Base-by-base conservation (phyloP, 257 asterid species). In the Avicennia marina region DNA sequence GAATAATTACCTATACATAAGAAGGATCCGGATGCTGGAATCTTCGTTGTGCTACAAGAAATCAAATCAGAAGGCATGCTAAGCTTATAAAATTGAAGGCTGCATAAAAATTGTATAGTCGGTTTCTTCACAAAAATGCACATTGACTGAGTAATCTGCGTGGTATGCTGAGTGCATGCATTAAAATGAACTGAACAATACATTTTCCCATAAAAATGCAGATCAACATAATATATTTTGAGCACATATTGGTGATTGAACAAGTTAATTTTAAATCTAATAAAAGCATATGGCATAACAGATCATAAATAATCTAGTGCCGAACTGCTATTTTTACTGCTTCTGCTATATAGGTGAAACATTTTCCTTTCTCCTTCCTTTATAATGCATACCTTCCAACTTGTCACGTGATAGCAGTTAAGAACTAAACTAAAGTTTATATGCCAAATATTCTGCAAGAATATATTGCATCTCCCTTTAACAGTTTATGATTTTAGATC, bases 1-100 rank as follows among this genome's bases (percentile, higher is more conserved):
- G 48, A 49, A 44, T 7, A 50, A 20, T 67, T 75, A 84, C 95
- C 94, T 89, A 71, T 89, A 84, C 78, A 75, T 84, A 58, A 81
- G 78, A 73, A 89, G 90, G 73, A 89, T 80, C 69, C 93, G 82
- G 66, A 81, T 69, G 77, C 87, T 79, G 72, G 88, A 74, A 62
- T 83, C 93, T 60, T 73, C 48, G 71, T 72, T 81, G 63, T 89
- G 81, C 97, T 86, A 65, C 87, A 83, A 68, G 73, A 69, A 41
- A 53, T 62, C 58, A 61, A 21, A 32, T 67, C 65, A 49, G 66
- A 58, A 75, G 69, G 56, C 33, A 43, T 46, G 55, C 29, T 47
- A 44, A 41, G 36, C 45, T 11, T 52, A 34, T 25, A 48, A 62
- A 42, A 55, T 58, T 32, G 58, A 33, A 51, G 58, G 53, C 49